Conservation (phyloP, 345 rosid species). For the Syzygium oleosum region DNA sequence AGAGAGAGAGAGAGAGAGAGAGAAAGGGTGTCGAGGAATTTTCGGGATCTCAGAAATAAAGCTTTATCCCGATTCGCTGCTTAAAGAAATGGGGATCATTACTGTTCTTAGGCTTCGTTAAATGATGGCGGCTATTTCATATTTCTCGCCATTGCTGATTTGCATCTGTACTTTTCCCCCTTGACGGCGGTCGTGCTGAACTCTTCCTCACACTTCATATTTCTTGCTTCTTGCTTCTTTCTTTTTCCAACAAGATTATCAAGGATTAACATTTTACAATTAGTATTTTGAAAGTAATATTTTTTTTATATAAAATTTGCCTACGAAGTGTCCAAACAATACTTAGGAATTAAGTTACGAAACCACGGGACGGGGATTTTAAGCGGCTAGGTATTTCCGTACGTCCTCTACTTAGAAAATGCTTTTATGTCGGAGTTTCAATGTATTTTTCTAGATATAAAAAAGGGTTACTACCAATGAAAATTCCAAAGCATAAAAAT, state of each 20-base stretch:
- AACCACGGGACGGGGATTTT: too few relatives aligned
- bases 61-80: not conserved
- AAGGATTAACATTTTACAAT: not conserved
- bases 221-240: not conserved
- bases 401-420: too few relatives aligned
- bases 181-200: not conserved
- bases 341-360: too few relatives aligned
- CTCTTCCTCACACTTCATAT: not conserved
- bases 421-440: too few relatives aligned
- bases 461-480: too few relatives aligned
- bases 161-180: not conserved
- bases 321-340: not conserved
- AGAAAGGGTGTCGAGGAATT: not conserved
- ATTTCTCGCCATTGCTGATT: not conserved
- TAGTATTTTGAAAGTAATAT: not conserved
- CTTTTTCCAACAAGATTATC: not conserved
- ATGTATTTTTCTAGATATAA: too few relatives aligned
- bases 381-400: too few relatives aligned
- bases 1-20: not conserved
- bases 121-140: not conserved
- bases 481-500: too few relatives aligned
- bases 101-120: not conserved
- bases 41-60: not conserved
- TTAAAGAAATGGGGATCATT: not conserved
- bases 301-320: not conserved